These are phyloP conservation scores for Aaosphaeria pasadenensis DNA, from an alignment of 2,329 filamentous ascomycete genomes.

Conservation along the genomic window DNA sequence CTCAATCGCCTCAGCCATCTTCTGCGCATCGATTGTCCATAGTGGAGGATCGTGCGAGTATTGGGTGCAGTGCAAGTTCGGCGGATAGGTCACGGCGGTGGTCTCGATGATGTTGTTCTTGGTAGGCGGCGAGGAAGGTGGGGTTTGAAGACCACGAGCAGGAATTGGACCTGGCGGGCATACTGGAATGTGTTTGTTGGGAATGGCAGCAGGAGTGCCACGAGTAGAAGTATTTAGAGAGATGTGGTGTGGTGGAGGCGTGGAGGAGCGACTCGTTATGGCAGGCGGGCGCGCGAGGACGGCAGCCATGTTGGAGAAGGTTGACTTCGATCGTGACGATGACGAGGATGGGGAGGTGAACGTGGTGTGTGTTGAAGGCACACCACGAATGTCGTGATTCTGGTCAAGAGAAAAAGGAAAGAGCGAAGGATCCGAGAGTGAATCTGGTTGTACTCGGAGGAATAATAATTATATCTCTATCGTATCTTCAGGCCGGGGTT, in stretches of 20 bases:
- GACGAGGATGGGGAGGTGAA: neutral
- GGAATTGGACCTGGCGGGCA: constrained; percentile 74
- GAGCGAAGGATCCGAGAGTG: too few species aligned
- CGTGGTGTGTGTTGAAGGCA: neutral
- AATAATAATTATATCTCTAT: too few species aligned
- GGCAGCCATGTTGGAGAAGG: constrained; percentile 39
- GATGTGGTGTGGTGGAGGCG: constrained; percentile 50
- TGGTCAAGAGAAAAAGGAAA: too few species aligned
- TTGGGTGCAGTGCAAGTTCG: constrained; percentile 59
- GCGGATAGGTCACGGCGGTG: constrained; percentile 72
- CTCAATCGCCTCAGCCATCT: constrained; percentile 71
- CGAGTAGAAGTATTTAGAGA: constrained; percentile 57
- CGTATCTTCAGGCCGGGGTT: too few species aligned
- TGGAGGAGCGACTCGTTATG: constrained; percentile 36
- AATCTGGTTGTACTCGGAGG: too few species aligned
- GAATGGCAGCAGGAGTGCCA: constrained; percentile 60
- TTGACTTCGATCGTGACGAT: neutral
- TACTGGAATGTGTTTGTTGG: constrained; percentile 87
- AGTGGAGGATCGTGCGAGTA: constrained; percentile 55
- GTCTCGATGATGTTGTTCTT: constrained; percentile 56
- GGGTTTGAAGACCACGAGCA: constrained; percentile 48
- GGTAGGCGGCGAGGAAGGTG: constrained; percentile 58
- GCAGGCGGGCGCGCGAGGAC: constrained; percentile 39
- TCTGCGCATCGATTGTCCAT: constrained; percentile 69
- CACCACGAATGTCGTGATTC: too few species aligned